These are phyloP conservation scores for Claviceps monticola DNA, from an alignment of 2,329 filamentous ascomycete species.

Conservation along the genomic window DNA sequence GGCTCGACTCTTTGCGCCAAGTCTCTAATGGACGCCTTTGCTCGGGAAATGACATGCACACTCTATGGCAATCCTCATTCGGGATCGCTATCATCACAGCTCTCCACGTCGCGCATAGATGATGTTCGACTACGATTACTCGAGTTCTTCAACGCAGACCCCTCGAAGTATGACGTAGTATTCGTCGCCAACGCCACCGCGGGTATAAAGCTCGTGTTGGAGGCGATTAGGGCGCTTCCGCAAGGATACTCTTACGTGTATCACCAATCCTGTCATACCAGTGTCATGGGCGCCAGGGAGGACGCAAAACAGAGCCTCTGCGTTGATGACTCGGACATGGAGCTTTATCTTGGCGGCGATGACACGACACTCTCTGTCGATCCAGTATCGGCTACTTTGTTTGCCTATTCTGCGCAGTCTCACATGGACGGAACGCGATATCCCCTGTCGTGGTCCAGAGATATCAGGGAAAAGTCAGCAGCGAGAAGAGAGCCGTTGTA, in stretches of 20 bases:
- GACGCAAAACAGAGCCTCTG: conserved; percentile 52
- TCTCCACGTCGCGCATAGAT: conserved; percentile 61
- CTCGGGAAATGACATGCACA: conserved; percentile 61
- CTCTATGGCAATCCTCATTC: conserved; percentile 91
- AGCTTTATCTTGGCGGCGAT: conserved; percentile 44
- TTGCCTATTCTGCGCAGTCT: conserved; percentile 83
- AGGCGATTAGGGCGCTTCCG: conserved; percentile 55
- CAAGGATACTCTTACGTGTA: conserved; percentile 73
- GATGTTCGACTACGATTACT: conserved; percentile 59
- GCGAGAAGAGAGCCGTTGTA: conserved; percentile 28
- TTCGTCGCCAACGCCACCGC: conserved; percentile 91
- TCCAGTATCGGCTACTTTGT: conserved; percentile 26
- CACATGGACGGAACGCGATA: conserved; percentile 77
- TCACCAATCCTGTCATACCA: conserved; percentile 76
- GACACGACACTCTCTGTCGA: conserved; percentile 15
- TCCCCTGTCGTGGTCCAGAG: conserved; percentile 53
- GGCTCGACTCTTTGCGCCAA: conserved; percentile 78
- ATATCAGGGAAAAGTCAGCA: conserved; percentile 23
- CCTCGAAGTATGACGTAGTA: conserved; percentile 70
- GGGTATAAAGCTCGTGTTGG: conserved; percentile 73
- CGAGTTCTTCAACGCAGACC: conserved; percentile 67
- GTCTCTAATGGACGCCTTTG: conserved; percentile 67
- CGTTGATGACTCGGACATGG: conserved; percentile 50
- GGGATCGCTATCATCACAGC: conserved; percentile 65
- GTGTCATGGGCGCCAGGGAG: conserved; percentile 68